Base-by-base conservation (phyloP, 495 filamentous ascomycete species). In the Mycothermus thermophilus region DNA sequence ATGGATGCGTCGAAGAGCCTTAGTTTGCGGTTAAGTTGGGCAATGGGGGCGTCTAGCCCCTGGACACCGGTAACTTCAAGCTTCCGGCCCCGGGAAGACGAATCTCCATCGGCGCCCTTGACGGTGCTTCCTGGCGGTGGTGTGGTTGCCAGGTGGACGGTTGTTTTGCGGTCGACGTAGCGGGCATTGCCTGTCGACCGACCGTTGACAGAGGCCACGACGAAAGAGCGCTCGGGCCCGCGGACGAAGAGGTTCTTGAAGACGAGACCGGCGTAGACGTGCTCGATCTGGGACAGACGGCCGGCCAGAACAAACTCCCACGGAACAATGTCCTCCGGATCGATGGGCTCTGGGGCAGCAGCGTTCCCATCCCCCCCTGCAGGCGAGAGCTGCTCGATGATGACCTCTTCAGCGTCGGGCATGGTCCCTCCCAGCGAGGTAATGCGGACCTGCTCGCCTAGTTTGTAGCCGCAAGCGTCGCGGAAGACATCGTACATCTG, bases 401-500 rank as follows among this genome's bases (percentile, higher is more conserved):
- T 48, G 36, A 60, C 55, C 48, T 58, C 54, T 20, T 54, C 56
- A 32, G 54, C 62, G 32, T 60, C 57, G 20, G 44, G 46, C 33
- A 60, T 42, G 22, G 49, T 32, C 18, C 50, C 55, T 24, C 52
- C 47, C 30, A 53, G 31, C 11, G 52, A 28, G 1, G 56, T 64
- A 40, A 83, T 65, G 15, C 54, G 59, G 11, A 81, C 55, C 30
- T 71, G 66, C 35, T 79, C 75, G 3, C 69, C 75, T 1, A 80
- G 53, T 28, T 74, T 76, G 47, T 80, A 69, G 24, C 64, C 68
- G 45, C 77, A 80, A 14, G 63, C 66, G 13, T 72, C 67, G 39
- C 79, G 74, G 31, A 84, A 71, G 14, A 64, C 63, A 34, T 75
- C 72, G 16, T 77, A 79, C 34, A 73, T 72, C 53, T 80, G 75